Conservation (phyloP, 176 grass and related monocot genomes). For the Puya raimondii region DNA sequence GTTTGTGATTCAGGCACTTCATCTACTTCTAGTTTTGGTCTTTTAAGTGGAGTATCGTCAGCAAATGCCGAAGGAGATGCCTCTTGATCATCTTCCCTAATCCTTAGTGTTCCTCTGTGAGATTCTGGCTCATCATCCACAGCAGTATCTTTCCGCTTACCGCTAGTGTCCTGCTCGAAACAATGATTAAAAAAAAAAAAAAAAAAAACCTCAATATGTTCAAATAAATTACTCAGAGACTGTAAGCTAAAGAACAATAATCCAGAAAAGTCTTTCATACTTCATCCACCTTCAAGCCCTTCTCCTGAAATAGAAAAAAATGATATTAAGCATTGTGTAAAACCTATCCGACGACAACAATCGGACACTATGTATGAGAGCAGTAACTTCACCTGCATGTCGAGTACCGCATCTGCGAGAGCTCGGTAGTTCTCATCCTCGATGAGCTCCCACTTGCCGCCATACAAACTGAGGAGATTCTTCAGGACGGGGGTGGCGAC, state of each 20-base stretch:
- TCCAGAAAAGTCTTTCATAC: no score
- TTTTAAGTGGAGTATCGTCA: conserved; percentile 6
- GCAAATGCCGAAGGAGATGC: background rate
- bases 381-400: conserved; percentile 7
- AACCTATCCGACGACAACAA: no score
- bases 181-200: no score
- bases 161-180: no score
- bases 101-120: background rate
- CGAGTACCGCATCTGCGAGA: conserved; percentile 43
- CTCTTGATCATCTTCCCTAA: background rate
- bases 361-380: background rate
- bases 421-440: conserved; percentile 57
- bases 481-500: conserved; percentile 26
- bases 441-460: conserved; percentile 55
- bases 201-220: no score
- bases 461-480: conserved; percentile 36
- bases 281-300: background rate
- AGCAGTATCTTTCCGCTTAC: background rate
- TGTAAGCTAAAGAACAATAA: no score
- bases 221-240: no score
- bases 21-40: background rate
- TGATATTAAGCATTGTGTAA: background rate
- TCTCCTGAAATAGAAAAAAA: background rate
- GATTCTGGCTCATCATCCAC: background rate
- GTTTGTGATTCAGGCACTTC: background rate